Percentiles rank a stretch among this genome's conserved stretches.
Evolutionary conservation across 1,284 basidiomycete genomes (phyloP).

Genomic region (Ganoderma meredithae): DNA sequence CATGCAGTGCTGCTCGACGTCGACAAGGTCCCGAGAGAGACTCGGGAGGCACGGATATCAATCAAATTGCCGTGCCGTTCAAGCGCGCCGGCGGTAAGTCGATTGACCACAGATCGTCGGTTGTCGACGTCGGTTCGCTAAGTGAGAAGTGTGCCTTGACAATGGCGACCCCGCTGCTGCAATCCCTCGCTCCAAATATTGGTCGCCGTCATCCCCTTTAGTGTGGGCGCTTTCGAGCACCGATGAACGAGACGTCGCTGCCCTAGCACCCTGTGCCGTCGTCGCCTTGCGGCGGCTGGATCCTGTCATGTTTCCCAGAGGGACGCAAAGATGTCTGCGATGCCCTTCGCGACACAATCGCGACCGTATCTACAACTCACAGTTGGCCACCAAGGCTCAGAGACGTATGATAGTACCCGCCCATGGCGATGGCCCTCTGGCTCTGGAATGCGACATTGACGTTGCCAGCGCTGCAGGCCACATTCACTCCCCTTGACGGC

Average conservation of each 20-base stretch:
- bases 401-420: background rate
- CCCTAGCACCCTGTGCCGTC: background rate
- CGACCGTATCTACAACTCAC: background rate
- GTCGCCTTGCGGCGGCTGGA: background rate
- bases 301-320: background rate
- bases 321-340: background rate
- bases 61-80: slow-evolving; percentile 18
- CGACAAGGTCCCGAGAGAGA: slow-evolving; percentile 2
- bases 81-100: slow-evolving; percentile 4
- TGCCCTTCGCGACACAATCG: background rate
- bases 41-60: slow-evolving; percentile 19
- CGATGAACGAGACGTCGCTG: background rate
- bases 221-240: background rate
- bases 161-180: background rate
- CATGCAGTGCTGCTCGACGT: background rate
- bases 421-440: background rate
- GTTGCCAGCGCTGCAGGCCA: background rate
- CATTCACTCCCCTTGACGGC: background rate
- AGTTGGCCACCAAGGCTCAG: background rate
- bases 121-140: slow-evolving; percentile 7
- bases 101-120: background rate
- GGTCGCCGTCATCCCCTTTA: background rate
- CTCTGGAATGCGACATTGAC: background rate
- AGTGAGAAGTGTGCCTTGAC: background rate
- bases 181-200: background rate